Evolutionary conservation across 2,329 filamentous ascomycete species (phyloP), one percentile per base, ranked within the genome.

Genomic region (Pseudogymnoascus pannorum): DNA sequence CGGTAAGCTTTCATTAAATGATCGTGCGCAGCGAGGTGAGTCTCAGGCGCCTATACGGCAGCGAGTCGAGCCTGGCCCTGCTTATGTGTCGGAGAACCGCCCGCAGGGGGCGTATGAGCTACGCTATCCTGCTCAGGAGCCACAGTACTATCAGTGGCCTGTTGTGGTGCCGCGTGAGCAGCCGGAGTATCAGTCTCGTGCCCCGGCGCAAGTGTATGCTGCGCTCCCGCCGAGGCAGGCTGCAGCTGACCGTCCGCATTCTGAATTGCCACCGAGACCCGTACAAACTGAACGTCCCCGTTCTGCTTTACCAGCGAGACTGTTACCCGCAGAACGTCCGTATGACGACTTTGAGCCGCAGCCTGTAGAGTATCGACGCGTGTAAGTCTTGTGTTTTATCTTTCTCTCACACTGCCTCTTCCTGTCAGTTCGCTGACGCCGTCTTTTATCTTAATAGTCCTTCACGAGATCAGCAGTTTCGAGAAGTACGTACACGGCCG

Each of bases 311-410:
- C 42, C 42, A n/a, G 22, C 42, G 4, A 51, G 42, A 51, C 42
- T 51, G 8, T 3, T 29, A 9, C 42, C 42, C 26, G 42, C 22
- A 9, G 42, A 51, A 51, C 42, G 42, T 24, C 2, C 42, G 20
- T 51, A 51, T 2, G 6, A 9, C 22, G 22, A 51, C 3, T 51
- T 16, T 51, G 42, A 29, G 14, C 5, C 42, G 42, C 42, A 51
- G 42, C 42, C 42, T 51, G 42, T 51, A 51, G 42, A 51, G 42
- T 51, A 51, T 51, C 42, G 42, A 26, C 22, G 22, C 22, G 42
- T 51, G 42, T 51, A 51, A 51, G 42, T 51, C 42, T 51, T 16
- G 42, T 9, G 42, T 26, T 51, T 51, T 51, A 44, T 44, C 22
- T 16, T 11, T 29, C 6, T 51, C 14, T 51, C n/a, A n/a, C n/a